phyloP scores from a whole-genome alignment of 768 basidiomycete genomes.

The Gyrodon lividus region DNA sequence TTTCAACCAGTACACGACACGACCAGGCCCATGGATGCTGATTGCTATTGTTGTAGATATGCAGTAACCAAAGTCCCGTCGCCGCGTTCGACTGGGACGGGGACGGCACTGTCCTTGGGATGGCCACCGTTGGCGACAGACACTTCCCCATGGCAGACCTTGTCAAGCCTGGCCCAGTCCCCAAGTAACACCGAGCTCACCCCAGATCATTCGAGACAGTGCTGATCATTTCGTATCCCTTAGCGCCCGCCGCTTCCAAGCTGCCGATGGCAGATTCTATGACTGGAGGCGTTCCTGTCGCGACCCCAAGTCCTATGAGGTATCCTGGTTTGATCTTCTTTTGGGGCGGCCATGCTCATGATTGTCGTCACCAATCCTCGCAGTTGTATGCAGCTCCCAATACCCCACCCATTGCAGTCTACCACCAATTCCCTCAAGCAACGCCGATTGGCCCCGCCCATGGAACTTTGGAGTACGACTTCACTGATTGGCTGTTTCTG shows the following conservation, averaged over 20 bases:
- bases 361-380: conserved; percentile 4
- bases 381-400: conserved; percentile 52
- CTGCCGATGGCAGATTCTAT: conserved; percentile 54
- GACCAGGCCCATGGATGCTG: conserved; percentile 34
- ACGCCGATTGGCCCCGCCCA: conserved; percentile 65
- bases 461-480: conserved; percentile 62
- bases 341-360: background rate
- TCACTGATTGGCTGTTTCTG: conserved; percentile 58
- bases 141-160: conserved; percentile 63
- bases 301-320: conserved; percentile 58
- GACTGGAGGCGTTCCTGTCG: conserved; percentile 63
- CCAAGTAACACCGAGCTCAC: conserved; percentile 41
- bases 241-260: conserved; percentile 62
- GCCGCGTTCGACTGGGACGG: conserved; percentile 51
- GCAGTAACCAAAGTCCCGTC: conserved; percentile 49
- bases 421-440: conserved; percentile 49
- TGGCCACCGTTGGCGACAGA: conserved; percentile 52
- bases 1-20: conserved; percentile 30
- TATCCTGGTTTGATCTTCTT: conserved; percentile 32
- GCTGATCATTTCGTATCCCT: conserved; percentile 8
- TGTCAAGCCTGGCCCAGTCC: conserved; percentile 50
- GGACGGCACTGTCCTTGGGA: conserved; percentile 33
- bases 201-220: conserved; percentile 10
- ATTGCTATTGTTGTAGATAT: conserved; percentile 38
- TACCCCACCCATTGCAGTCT: conserved; percentile 51